phyloP scores from a whole-genome alignment of 768 basidiomycete genomes.

The Leccinum longicurvipes region DNA sequence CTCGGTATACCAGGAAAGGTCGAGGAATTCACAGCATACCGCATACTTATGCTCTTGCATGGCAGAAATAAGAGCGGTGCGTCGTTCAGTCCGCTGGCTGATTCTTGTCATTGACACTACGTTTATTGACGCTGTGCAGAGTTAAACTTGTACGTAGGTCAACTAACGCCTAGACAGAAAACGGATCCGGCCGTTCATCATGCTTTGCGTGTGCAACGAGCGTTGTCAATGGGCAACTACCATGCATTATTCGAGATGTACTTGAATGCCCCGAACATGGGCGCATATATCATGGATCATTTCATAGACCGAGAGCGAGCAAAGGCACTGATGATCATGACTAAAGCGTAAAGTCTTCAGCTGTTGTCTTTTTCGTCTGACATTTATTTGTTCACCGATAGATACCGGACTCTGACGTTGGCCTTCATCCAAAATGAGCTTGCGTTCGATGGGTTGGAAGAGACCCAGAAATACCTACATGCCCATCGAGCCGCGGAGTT shows the following conservation, averaged over 20 bases:
- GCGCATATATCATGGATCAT: slow-evolving; percentile 98
- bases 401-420: slow-evolving; percentile 80
- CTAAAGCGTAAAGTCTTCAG: slow-evolving; percentile 74
- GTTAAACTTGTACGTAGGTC: slow-evolving; percentile 94
- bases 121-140: slow-evolving; percentile 50
- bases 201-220: slow-evolving; percentile 85
- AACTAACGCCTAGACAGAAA: slow-evolving; percentile 93
- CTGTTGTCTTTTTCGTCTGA: background rate
- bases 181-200: slow-evolving; percentile 75
- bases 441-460: slow-evolving; percentile 68
- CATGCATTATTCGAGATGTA: slow-evolving; percentile 88
- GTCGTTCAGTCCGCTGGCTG: slow-evolving; percentile 22
- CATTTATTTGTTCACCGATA: slow-evolving; percentile 31
- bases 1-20: slow-evolving; percentile 89
- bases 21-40: slow-evolving; percentile 96
- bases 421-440: slow-evolving; percentile 77
- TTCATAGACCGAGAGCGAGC: slow-evolving; percentile 91
- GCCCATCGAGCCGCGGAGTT: slow-evolving; percentile 68
- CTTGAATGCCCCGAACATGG: slow-evolving; percentile 88
- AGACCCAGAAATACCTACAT: slow-evolving; percentile 65
- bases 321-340: slow-evolving; percentile 82
- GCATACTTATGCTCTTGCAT: slow-evolving; percentile 93
- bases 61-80: slow-evolving; percentile 90
- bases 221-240: slow-evolving; percentile 91
- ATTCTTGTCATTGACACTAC: background rate